Conservation (phyloP, 768 basidiomycete species). For the Boletus sensibilis region DNA sequence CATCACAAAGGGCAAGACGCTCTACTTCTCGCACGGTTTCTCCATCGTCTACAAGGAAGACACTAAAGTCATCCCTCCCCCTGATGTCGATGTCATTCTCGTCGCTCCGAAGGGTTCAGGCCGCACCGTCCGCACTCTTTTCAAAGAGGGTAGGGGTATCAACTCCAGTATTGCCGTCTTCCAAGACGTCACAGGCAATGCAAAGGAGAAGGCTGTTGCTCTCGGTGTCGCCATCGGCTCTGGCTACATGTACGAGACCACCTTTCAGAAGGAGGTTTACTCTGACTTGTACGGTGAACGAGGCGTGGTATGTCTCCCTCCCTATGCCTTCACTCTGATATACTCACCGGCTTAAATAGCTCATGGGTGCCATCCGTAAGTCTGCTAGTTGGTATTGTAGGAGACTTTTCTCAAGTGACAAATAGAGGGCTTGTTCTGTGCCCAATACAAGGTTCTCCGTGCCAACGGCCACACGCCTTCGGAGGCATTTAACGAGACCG, state of each 20-base stretch:
- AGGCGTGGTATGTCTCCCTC: slow-evolving; percentile 77
- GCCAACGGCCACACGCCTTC: slow-evolving; percentile 96
- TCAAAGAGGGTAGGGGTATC: slow-evolving; percentile 99
- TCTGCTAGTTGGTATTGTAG: slow-evolving; percentile 11
- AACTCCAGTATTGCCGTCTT: slow-evolving; percentile 93
- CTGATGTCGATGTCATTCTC: slow-evolving; percentile 97
- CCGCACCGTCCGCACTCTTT: slow-evolving; percentile 97
- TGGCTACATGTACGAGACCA: slow-evolving; percentile 98
- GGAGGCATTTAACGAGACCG: slow-evolving; percentile 99
- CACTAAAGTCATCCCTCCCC: slow-evolving; percentile 88
- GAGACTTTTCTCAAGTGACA: slow-evolving; percentile 5
- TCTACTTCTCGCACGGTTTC: slow-evolving; percentile 99
- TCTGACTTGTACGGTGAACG: slow-evolving; percentile 99
- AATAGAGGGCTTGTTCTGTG: slow-evolving; percentile 94
- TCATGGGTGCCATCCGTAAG: slow-evolving; percentile 96
- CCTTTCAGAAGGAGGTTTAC: slow-evolving; percentile 99
- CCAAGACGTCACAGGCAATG: slow-evolving; percentile 98
- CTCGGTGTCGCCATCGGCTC: slow-evolving; percentile 93
- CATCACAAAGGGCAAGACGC: slow-evolving; percentile 99
- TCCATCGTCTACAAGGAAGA: slow-evolving; percentile 98
- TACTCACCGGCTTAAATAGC: slow-evolving; percentile 41
- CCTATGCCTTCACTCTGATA: neutral
- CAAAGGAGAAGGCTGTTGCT: slow-evolving; percentile 94
- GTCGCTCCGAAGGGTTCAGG: slow-evolving; percentile 99
- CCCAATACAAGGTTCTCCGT: slow-evolving; percentile 97